phyloP scores from a whole-genome alignment of 2,329 filamentous ascomycete genomes.

The Ascochyta koolunga region DNA sequence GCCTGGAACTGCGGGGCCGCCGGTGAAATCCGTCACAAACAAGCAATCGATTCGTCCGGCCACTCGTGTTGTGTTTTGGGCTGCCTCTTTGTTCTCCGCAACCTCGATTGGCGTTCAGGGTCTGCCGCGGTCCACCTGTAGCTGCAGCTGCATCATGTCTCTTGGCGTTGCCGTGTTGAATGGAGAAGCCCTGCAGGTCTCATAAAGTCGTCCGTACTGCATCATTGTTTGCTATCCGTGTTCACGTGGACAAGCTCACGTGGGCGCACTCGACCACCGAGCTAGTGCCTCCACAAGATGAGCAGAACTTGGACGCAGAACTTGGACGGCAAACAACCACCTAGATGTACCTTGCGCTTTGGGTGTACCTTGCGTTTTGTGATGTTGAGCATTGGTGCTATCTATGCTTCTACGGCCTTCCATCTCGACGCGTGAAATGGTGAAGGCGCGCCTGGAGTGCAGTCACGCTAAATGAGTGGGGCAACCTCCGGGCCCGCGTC shows the following conservation, averaged over 20 bases:
- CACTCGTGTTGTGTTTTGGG: constrained; percentile 4
- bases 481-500: constrained; percentile 5
- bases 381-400: neutral
- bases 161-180: constrained; percentile 1
- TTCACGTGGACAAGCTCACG: neutral
- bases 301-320: too few relatives aligned
- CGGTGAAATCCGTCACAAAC: constrained; percentile 14
- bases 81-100: constrained; percentile 10
- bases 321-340: neutral
- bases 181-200: neutral
- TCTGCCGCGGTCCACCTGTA: constrained; percentile 5
- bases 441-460: constrained; percentile 1
- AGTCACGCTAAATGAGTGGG: constrained; percentile 5
- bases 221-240: neutral
- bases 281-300: neutral
- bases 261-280: neutral
- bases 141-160: constrained; percentile 7
- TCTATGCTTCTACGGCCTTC: constrained; percentile 6
- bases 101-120: neutral
- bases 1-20: constrained; percentile 18
- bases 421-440: constrained; percentile 9
- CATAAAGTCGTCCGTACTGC: neutral
- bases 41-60: constrained; percentile 11
- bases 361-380: neutral
- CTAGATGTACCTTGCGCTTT: neutral